These are phyloP conservation scores for Candida xiaguanensis DNA, from an alignment of 805 yeast species.

Conservation along the genomic window DNA sequence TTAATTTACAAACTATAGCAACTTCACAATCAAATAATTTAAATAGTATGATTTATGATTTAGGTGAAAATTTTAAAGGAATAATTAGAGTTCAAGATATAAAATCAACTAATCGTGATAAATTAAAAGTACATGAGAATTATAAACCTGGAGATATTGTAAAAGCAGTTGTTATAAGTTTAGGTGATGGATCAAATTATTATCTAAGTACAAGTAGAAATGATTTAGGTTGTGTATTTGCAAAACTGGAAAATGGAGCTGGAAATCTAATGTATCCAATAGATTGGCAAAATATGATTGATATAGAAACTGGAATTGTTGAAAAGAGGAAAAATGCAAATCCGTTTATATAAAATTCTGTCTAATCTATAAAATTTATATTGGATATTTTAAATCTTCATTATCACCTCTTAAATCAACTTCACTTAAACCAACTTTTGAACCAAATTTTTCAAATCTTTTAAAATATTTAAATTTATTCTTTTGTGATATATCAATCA, in stretches of 20 bases:
- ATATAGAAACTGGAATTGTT: slow-evolving; percentile 65
- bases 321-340: slow-evolving; percentile 91
- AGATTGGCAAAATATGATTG: slow-evolving; percentile 95
- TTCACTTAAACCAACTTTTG: slow-evolving; percentile 71
- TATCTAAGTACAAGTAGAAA: slow-evolving; percentile 86
- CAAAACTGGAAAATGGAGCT: slow-evolving; percentile 61
- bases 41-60: slow-evolving; percentile 50
- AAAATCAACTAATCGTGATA: slow-evolving; percentile 86
- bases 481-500: slow-evolving; percentile 56
- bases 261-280: slow-evolving; percentile 82
- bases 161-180: slow-evolving; percentile 73
- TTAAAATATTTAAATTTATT: slow-evolving; percentile 62
- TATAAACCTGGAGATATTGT: slow-evolving; percentile 92
- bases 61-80: slow-evolving; percentile 88
- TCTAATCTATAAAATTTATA: not conserved
- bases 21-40: slow-evolving; percentile 36
- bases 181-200: slow-evolving; percentile 93
- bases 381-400: slow-evolving; percentile 26
- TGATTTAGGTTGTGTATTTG: slow-evolving; percentile 92
- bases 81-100: slow-evolving; percentile 84
- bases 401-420: slow-evolving; percentile 58
- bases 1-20: slow-evolving; percentile 27
- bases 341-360: slow-evolving; percentile 45
- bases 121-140: slow-evolving; percentile 71
- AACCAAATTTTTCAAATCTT: slow-evolving; percentile 71